Conservation (phyloP, 164 flowering plant species). For the Liriodendron chinense region DNA sequence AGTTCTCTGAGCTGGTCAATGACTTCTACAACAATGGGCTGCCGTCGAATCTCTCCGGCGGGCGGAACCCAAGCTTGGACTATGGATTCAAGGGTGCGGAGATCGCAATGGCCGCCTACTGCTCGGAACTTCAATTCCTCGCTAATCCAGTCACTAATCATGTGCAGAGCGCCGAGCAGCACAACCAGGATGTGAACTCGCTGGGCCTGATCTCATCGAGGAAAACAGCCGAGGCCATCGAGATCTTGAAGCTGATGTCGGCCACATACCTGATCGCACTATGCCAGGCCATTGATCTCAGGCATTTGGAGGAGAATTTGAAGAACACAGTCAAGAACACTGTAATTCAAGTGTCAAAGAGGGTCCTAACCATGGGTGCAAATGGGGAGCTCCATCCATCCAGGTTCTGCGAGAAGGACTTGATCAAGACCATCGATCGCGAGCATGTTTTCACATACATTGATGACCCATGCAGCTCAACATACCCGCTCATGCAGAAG, state of each 20-base stretch:
- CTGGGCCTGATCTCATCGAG: conserved; percentile 55
- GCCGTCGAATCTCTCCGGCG: conserved; percentile 60
- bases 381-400: conserved; percentile 64
- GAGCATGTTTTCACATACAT: conserved; percentile 47
- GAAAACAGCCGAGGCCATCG: conserved; percentile 58
- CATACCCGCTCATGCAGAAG: conserved; percentile 56
- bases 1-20: conserved; percentile 60
- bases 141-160: conserved; percentile 70
- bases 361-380: conserved; percentile 35
- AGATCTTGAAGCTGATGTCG: conserved; percentile 58
- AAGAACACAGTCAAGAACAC: conserved; percentile 48
- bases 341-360: conserved; percentile 50
- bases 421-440: conserved; percentile 51
- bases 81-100: conserved; percentile 63
- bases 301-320: conserved; percentile 64
- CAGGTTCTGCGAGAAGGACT: conserved; percentile 56
- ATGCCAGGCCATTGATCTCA: conserved; percentile 60
- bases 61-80: conserved; percentile 68
- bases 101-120: conserved; percentile 60
- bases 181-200: conserved; percentile 69
- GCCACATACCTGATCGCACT: conserved; percentile 51
- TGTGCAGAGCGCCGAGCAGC: conserved; percentile 67
- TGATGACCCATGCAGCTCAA: conserved; percentile 56
- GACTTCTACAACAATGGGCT: conserved; percentile 67
- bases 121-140: conserved; percentile 60